A percentile compares a stretch with the other conserved stretches of the same genome.
Conservation (phyloP, 1,284 basidiomycete genomes). For the Rhizoctonia solani region DNA sequence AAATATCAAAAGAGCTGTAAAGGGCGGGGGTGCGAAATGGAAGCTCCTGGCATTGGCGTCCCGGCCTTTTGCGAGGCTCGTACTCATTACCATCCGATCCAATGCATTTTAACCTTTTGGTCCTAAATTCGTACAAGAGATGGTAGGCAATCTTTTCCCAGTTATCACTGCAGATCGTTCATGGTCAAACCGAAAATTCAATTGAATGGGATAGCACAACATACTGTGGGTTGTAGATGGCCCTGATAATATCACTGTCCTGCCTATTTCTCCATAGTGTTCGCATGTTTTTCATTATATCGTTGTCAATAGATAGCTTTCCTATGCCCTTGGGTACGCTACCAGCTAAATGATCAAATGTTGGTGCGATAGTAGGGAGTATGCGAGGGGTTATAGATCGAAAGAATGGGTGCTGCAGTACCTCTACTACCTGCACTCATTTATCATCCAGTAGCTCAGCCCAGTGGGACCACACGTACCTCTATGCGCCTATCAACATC, state of each 20-base stretch:
- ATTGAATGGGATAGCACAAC: conserved; percentile 33
- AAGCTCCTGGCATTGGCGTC: neutral
- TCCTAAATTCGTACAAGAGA: conserved; percentile 78
- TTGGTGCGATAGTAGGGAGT: conserved; percentile 57
- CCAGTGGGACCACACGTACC: conserved; percentile 43
- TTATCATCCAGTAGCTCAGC: neutral
- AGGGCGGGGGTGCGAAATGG: neutral
- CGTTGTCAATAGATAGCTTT: conserved; percentile 67
- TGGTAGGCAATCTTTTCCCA: conserved; percentile 96
- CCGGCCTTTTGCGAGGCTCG: neutral
- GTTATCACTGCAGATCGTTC: conserved; percentile 59
- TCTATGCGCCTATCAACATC: conserved; percentile 84
- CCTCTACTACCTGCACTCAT: conserved; percentile 66
- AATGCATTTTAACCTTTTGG: conserved; percentile 59
- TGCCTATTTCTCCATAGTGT: conserved; percentile 85
- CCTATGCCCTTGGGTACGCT: conserved; percentile 61
- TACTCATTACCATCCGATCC: conserved; percentile 3
- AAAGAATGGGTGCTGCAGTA: conserved; percentile 90
- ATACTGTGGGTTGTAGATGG: conserved; percentile 54
- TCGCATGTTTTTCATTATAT: conserved; percentile 88
- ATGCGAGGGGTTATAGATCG: conserved; percentile 60
- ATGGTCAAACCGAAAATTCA: neutral
- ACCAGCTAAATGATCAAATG: conserved; percentile 66
- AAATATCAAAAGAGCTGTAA: conserved; percentile 5
- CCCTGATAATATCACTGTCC: conserved; percentile 71